Base-by-base conservation (phyloP, 2,329 filamentous ascomycete species). In the Myrmaecium sp. region DNA sequence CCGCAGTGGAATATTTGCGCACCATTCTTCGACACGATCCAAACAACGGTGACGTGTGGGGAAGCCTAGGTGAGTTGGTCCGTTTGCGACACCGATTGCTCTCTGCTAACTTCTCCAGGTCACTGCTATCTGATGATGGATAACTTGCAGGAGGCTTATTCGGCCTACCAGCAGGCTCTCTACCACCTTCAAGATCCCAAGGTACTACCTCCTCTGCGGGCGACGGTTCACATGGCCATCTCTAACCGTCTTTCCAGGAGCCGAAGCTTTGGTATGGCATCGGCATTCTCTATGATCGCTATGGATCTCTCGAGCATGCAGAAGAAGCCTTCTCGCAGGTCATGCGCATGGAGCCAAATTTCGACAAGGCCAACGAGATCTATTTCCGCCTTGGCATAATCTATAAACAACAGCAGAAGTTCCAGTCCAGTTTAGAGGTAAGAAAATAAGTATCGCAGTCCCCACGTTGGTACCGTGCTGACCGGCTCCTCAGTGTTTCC, bases 51-150 rank as follows among this genome's bases (percentile, higher is more conserved):
- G 89, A 95, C 52, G 83, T 89, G 23, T 95, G 86, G 89, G 86
- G 86, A 25, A 93, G 83, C 47, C 64, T 95, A 16, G 86, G 81
- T 89, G 64, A 37, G 68, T 49, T 6, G 25, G 17, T 26, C n/a
- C 17, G 18, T 14, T 23, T 13, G 14, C 9, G 14, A 5, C 12
- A 10, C 20, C 11, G 29, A 28, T 5, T 25, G 9, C 11, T 11
- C 27, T 7, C 5, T 25, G 14, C 37, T 41, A 31, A 46, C 34
- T 26, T 5, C 3, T 26, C 16, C 23, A 86, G 82, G 89, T n/a
- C 89, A 95, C 51, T 95, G 89, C 57, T 92, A 86, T 49, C 64
- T 98, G 14, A 98, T 98, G 89, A 92, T 93, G 69, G 89, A 98
- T 46, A 86, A 94, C 44, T 58, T 95, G 17, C 89, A 95, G 54